These are phyloP conservation scores for Metarhizium robertsii DNA, from an alignment of 2,329 filamentous ascomycete species.

Conservation along the genomic window DNA sequence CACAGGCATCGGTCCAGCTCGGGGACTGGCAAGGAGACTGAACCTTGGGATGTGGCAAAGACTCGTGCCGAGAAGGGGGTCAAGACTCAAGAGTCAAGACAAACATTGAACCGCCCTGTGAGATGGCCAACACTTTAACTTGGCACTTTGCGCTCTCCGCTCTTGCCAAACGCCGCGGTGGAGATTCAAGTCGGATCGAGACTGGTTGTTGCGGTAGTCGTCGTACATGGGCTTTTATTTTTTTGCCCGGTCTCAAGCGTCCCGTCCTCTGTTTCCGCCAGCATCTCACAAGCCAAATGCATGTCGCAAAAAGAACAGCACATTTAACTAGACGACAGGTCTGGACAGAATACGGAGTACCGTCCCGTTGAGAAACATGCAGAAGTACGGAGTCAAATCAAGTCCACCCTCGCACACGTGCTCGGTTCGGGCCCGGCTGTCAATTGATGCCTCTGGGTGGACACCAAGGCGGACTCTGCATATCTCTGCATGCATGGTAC, in stretches of 20 bases:
- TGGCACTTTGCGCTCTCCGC: neutral
- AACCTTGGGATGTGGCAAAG: neutral
- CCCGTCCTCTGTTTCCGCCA: neutral
- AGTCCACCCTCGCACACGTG: neutral
- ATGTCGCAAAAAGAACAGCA: neutral
- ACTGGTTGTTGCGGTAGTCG: neutral
- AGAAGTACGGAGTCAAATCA: neutral
- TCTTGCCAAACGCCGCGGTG: neutral
- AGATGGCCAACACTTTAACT: neutral
- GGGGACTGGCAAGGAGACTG: neutral
- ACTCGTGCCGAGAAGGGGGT: neutral
- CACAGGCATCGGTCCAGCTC: neutral
- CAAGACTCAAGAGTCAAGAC: too few species aligned
- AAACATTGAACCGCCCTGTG: neutral
- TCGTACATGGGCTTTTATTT: neutral
- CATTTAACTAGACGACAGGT: neutral
- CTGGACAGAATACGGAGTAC: neutral
- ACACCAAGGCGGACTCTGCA: neutral
- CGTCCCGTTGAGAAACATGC: neutral
- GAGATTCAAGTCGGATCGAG: neutral
- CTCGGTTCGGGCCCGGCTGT: neutral
- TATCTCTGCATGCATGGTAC: neutral
- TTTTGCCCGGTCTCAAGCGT: neutral
- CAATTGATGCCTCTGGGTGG: neutral
- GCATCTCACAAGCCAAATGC: slow-evolving; percentile 1